Evolutionary conservation across 163 green algal genomes (phyloP).

Genomic region (Picocystis sp.): DNA sequence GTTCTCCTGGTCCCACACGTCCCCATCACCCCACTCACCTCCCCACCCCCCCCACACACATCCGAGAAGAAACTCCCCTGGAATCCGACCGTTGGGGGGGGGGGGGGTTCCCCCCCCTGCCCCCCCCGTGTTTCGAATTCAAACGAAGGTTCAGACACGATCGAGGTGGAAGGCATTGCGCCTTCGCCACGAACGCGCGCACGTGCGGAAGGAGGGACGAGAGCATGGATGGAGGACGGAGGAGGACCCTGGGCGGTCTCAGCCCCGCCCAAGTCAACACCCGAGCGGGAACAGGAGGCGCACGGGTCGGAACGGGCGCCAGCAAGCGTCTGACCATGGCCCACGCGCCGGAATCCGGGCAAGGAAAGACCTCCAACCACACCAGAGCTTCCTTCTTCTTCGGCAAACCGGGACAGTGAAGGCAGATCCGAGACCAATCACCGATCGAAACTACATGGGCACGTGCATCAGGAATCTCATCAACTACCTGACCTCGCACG

Average conservation of each 20-base stretch:
- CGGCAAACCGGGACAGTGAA: constrained; percentile 16
- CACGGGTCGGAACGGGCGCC: constrained; percentile 21
- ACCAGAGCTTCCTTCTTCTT: constrained; percentile 1
- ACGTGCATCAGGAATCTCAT: constrained; percentile 58
- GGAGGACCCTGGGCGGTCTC: constrained; percentile 40
- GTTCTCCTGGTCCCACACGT: too few relatives aligned
- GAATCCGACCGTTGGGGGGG: too few relatives aligned
- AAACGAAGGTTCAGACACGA: too few relatives aligned
- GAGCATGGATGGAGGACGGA: too few relatives aligned
- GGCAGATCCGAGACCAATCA: constrained; percentile 58
- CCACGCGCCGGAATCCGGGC: neutral
- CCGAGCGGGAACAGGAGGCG: constrained; percentile 24
- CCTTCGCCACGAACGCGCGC: too few relatives aligned
- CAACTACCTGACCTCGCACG: constrained; percentile 56
- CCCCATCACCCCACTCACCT: too few relatives aligned
- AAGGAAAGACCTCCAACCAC: neutral
- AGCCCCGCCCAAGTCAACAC: constrained; percentile 39
- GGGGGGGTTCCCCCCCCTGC: too few relatives aligned
- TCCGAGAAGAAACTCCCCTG: too few relatives aligned
- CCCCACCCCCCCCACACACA: too few relatives aligned
- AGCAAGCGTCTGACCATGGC: neutral
- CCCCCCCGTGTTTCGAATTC: too few relatives aligned
- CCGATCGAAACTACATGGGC: constrained; percentile 55
- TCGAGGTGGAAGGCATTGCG: too few relatives aligned
- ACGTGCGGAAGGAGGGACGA: too few relatives aligned